phyloP scores from a whole-genome alignment of 176 grass and related monocot genomes.

The Aegilops speltoides region DNA sequence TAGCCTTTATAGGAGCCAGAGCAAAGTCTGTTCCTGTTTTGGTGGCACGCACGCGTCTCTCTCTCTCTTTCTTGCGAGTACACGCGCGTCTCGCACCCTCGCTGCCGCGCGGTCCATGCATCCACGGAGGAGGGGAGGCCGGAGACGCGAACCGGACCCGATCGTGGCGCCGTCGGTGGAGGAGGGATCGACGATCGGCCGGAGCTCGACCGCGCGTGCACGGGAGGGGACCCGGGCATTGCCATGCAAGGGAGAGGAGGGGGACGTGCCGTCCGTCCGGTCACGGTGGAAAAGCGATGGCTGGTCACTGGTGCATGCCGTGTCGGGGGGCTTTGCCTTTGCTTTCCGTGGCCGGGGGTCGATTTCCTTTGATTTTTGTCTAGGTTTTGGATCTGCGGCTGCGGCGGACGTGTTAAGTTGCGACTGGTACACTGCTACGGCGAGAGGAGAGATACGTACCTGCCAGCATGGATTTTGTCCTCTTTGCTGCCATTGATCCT shows the following conservation, averaged over 20 bases:
- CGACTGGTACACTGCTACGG: neutral
- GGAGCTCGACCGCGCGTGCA: neutral
- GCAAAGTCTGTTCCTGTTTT: neutral
- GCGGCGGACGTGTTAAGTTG: neutral
- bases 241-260: neutral
- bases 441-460: neutral
- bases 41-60: neutral
- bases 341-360: neutral
- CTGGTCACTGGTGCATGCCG: neutral
- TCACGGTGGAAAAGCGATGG: neutral
- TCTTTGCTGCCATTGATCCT: neutral
- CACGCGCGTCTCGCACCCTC: neutral
- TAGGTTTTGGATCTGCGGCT: neutral
- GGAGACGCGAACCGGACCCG: neutral
- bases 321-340: neutral
- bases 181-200: neutral
- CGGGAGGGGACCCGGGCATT: neutral
- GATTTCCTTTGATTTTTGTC: neutral
- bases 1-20: neutral
- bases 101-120: neutral
- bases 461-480: neutral
- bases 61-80: no score
- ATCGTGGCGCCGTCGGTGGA: neutral
- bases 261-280: neutral
- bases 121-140: neutral